phyloP scores from a whole-genome alignment of 148 eudicot genomes.

The Fagopyrum homotropicum region DNA sequence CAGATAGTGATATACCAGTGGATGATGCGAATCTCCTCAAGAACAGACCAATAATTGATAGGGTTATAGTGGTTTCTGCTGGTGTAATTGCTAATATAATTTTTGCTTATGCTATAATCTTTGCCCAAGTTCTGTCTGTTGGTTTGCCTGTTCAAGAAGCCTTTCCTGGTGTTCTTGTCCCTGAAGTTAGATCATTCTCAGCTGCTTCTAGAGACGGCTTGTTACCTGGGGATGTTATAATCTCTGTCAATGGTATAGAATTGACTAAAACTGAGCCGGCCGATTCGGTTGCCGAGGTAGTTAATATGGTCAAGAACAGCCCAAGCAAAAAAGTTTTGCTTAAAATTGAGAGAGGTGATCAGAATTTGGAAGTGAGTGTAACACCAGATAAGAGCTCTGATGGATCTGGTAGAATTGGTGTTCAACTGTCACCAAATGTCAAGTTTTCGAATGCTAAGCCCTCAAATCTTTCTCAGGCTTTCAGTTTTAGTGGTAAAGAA shows the following conservation, averaged over 20 bases:
- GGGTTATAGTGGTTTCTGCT: conserved; percentile 80
- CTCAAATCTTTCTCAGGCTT: conserved; percentile 41
- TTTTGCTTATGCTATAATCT: conserved; percentile 72
- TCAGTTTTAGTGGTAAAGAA: conserved; percentile 58
- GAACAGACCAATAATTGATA: conserved; percentile 79
- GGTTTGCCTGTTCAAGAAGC: conserved; percentile 97
- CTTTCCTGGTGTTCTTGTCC: conserved; percentile 86
- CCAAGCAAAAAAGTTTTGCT: conserved; percentile 63
- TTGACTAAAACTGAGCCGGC: conserved; percentile 47
- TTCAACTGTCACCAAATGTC: conserved; percentile 76
- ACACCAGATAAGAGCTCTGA: conserved; percentile 74
- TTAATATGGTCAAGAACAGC: conserved; percentile 58
- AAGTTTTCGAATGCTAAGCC: conserved; percentile 53
- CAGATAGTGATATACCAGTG: conserved; percentile 82
- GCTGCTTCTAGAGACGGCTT: conserved; percentile 88
- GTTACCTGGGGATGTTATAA: conserved; percentile 76
- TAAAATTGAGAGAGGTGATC: conserved; percentile 42
- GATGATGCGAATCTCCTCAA: conserved; percentile 85
- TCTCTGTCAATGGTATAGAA: conserved; percentile 50
- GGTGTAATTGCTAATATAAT: conserved; percentile 90
- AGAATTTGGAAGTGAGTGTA: conserved; percentile 47
- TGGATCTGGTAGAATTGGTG: conserved; percentile 90
- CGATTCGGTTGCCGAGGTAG: conserved; percentile 59
- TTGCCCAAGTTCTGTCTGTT: conserved; percentile 66
- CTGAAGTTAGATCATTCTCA: conserved; percentile 74